These are phyloP conservation scores for Arxiozyma heterogenica DNA, from an alignment of 1,139 yeast genomes.

Conservation along the genomic window DNA sequence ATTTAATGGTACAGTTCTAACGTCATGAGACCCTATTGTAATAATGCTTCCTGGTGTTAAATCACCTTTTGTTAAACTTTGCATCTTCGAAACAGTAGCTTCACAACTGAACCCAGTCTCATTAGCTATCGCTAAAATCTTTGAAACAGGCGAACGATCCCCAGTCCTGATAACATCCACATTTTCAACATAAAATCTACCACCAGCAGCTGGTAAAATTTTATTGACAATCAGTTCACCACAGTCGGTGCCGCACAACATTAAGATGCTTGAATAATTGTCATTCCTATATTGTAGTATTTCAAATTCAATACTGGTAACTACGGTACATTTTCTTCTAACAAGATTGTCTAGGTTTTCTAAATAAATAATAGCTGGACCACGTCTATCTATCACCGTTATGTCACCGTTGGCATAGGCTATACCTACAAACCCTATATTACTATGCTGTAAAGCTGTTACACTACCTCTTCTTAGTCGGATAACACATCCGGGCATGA, in stretches of 20 bases:
- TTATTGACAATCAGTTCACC: slow-evolving; percentile 69
- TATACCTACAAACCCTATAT: slow-evolving; percentile 77
- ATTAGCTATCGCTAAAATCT: slow-evolving; percentile 51
- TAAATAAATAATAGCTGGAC: slow-evolving; percentile 68
- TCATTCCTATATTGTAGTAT: slow-evolving; percentile 56
- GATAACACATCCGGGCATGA: slow-evolving; percentile 58
- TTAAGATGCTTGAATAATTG: slow-evolving; percentile 60
- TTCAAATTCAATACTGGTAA: slow-evolving; percentile 63
- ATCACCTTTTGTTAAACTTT: slow-evolving; percentile 53
- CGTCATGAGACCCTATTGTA: slow-evolving; percentile 50
- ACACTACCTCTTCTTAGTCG: slow-evolving; percentile 41
- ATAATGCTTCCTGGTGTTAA: slow-evolving; percentile 55
- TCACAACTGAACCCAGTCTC: slow-evolving; percentile 52
- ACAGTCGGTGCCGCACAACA: slow-evolving; percentile 68
- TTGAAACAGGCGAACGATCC: slow-evolving; percentile 40
- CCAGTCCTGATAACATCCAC: slow-evolving; percentile 44
- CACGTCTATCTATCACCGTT: slow-evolving; percentile 72
- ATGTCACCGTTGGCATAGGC: slow-evolving; percentile 73
- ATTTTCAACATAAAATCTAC: slow-evolving; percentile 57
- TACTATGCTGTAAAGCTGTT: slow-evolving; percentile 56
- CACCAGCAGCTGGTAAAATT: slow-evolving; percentile 56
- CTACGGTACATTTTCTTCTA: slow-evolving; percentile 27
- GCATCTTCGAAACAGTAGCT: slow-evolving; percentile 55
- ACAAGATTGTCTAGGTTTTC: slow-evolving; percentile 32
- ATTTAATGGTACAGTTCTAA: slow-evolving; percentile 56